Base-by-base conservation (phyloP, 1,284 basidiomycete species). In the Austroboletus rostrupii region DNA sequence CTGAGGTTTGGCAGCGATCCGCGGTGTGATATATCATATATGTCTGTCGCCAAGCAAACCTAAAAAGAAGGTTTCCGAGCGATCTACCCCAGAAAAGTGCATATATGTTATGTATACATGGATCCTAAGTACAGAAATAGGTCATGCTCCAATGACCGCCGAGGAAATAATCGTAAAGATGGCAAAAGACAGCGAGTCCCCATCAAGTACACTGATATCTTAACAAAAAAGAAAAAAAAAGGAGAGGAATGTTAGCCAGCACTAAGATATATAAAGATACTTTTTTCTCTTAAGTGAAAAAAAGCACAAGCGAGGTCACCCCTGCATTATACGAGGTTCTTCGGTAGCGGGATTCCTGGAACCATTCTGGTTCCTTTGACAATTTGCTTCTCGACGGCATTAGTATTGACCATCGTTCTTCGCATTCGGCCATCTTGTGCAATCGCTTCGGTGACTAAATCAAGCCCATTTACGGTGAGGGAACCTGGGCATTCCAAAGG, bases 311-410 rank as follows among this genome's bases (percentile, higher is more conserved):
- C 23, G 23, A 26, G 23, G 23, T 26, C 23, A 14, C 28, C 21
- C n/a, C 43, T 31, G 8, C 12, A 29, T 32, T 53, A 64, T 50
- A 43, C 14, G 11, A 48, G 42, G 31, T 33, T 16, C 48, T 51
- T 61, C 10, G 55, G 28, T 21, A 57, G 26, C 13, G 58, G 20
- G 8, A 58, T 16, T 11, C 50, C 42, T 43, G 47, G 50, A 37
- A 77, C 71, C 26, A 79, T 74, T 60, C 79, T 79, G 12, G 72
- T 71, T 73, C 77, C 74, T 60, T 78, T 80, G 61, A 81, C 71
- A 54, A 76, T 68, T 31, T 71, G 70, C 59, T 76, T 79, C 49
- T 83, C 79, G 20, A 77, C 69, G 0, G 72, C 61, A 49, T 45
- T 67, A 11, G 71, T 64, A 36, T 66, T 68, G 43, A 71, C 65